These are phyloP conservation scores for Opeltia flavorubescens DNA, from an alignment of 495 filamentous ascomycete genomes.

Conservation along the genomic window DNA sequence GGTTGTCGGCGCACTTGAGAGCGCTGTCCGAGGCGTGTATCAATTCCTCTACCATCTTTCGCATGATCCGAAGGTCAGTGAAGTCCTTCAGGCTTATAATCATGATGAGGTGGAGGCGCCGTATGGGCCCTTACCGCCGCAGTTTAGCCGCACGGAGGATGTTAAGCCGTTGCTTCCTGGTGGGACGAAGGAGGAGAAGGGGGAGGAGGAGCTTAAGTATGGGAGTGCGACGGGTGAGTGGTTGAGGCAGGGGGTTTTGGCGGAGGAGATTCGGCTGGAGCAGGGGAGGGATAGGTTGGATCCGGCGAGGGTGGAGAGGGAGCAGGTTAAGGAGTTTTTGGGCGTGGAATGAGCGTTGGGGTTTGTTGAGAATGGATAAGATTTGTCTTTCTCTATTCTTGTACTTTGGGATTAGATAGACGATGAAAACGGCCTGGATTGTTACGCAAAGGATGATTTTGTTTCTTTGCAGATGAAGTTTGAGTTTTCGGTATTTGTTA, in stretches of 20 bases:
- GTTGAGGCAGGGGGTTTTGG: slow-evolving; percentile 6
- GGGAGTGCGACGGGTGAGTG: slow-evolving; percentile 5
- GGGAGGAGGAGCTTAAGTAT: neutral
- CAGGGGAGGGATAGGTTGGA: slow-evolving; percentile 11
- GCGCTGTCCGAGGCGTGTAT: slow-evolving; percentile 11
- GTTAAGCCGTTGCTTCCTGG: neutral
- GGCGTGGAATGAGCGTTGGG: too few species aligned
- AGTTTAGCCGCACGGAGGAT: slow-evolving; percentile 11
- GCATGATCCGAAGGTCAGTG: neutral
- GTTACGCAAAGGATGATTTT: too few species aligned
- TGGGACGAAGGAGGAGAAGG: neutral
- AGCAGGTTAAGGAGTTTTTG: slow-evolving; percentile 5
- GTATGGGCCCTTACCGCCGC: slow-evolving; percentile 7
- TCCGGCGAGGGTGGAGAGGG: slow-evolving; percentile 4
- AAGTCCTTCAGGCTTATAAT: slow-evolving; percentile 5
- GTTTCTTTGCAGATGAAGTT: too few species aligned
- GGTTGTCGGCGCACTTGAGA: slow-evolving; percentile 13
- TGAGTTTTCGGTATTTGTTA: too few species aligned
- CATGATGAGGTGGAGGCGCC: neutral
- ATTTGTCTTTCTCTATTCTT: too few species aligned
- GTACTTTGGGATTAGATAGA: too few species aligned
- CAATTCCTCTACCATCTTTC: slow-evolving; percentile 8
- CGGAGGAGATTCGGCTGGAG: slow-evolving; percentile 2
- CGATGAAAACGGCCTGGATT: too few species aligned
- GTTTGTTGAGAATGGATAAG: too few species aligned